Evolutionary conservation across 768 basidiomycete genomes (phyloP).

Genomic region (Plicaturopsis crispa): DNA sequence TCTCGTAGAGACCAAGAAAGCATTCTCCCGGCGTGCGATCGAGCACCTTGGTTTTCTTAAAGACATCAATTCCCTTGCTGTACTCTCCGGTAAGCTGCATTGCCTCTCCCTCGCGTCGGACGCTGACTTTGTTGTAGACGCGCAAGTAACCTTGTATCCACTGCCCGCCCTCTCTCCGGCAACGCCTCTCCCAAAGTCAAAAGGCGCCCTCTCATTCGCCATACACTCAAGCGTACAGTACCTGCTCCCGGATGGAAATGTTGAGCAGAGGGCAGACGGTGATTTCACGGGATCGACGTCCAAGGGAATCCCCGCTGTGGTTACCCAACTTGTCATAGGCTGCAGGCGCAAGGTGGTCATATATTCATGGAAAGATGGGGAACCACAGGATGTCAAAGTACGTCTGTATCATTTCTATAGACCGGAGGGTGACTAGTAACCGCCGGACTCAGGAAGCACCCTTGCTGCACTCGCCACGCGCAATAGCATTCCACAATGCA

Average conservation of each 20-base stretch:
- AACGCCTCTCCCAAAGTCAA: slow-evolving; percentile 67
- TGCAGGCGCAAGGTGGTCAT: slow-evolving; percentile 81
- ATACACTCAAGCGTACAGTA: slow-evolving; percentile 56
- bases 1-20: slow-evolving; percentile 60
- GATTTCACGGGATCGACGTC: slow-evolving; percentile 9
- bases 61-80: slow-evolving; percentile 78
- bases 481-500: slow-evolving; percentile 64
- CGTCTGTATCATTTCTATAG: too few relatives aligned
- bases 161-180: slow-evolving; percentile 66
- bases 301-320: slow-evolving; percentile 50
- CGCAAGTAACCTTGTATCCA: slow-evolving; percentile 65
- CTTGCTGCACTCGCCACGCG: slow-evolving; percentile 87
- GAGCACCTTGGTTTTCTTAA: slow-evolving; percentile 85
- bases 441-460: slow-evolving; percentile 80
- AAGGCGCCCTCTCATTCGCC: slow-evolving; percentile 79
- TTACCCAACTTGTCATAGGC: slow-evolving; percentile 79
- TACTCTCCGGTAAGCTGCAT: slow-evolving; percentile 64
- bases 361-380: slow-evolving; percentile 83
- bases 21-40: slow-evolving; percentile 59
- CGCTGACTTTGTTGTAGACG: slow-evolving; percentile 39
- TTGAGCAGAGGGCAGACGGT: slow-evolving; percentile 8
- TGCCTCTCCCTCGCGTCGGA: background rate
- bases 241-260: slow-evolving; percentile 18
- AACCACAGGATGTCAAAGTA: slow-evolving; percentile 67
- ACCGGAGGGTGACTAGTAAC: too few relatives aligned